Evolutionary conservation across 352 stramenopile genomes (phyloP).

Genomic region (Phytophthora macrochlamydospora): DNA sequence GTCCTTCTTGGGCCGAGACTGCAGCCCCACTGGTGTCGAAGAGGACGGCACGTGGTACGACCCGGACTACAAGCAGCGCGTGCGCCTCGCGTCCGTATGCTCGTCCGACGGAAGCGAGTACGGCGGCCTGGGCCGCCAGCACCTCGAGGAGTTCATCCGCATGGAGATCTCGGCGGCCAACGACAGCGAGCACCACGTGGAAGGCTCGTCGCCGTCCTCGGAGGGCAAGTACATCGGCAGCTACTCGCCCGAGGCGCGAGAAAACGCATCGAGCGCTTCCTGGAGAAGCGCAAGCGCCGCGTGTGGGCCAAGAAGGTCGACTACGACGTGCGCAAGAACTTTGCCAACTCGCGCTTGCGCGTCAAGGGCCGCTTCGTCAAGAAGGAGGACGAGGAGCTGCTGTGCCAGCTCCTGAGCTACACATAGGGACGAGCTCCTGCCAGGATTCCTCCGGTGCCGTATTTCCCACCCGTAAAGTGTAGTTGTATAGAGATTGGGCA

Average conservation of each 20-base stretch:
- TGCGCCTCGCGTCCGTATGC: constrained; percentile 71
- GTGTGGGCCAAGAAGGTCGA: constrained; percentile 98
- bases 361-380: constrained; percentile 99
- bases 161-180: constrained; percentile 82
- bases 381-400: constrained; percentile 96
- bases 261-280: constrained; percentile 88
- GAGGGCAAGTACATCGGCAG: constrained; percentile 83
- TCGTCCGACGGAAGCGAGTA: constrained; percentile 83
- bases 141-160: constrained; percentile 80
- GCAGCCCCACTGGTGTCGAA: constrained; percentile 75
- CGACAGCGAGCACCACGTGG: constrained; percentile 50
- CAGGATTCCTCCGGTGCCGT: constrained; percentile 24
- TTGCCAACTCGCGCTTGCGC: constrained; percentile 97
- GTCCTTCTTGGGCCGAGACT: constrained; percentile 59
- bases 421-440: constrained; percentile 44
- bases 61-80: constrained; percentile 74
- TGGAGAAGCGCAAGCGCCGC: constrained; percentile 92
- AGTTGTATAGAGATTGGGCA: constrained; percentile 47
- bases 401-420: constrained; percentile 84
- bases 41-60: constrained; percentile 65
- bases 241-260: constrained; percentile 88
- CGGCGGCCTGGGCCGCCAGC: constrained; percentile 67
- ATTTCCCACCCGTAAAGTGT: constrained; percentile 32
- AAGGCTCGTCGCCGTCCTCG: constrained; percentile 29
- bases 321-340: constrained; percentile 99